phyloP scores from a whole-genome alignment of 2,329 filamentous ascomycete species.

The Rosellinia necatrix region DNA sequence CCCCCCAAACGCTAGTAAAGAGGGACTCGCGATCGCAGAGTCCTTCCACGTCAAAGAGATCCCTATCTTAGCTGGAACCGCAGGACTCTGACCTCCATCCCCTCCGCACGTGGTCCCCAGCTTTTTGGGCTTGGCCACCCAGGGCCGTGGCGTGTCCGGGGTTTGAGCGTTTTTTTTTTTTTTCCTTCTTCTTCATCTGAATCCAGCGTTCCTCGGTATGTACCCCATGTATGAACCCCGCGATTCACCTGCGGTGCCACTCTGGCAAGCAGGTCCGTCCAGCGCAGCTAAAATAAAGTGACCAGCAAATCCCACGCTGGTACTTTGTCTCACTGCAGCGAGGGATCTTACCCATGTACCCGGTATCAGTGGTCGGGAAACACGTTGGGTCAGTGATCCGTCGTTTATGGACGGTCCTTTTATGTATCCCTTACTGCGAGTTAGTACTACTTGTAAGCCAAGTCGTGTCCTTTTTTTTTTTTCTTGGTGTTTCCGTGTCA shows the following conservation, averaged over 20 bases:
- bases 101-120: constrained; percentile 9
- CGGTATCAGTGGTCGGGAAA: background rate
- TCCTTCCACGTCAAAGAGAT: constrained; percentile 30
- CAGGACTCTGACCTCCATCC: constrained; percentile 7
- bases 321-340: background rate
- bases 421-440: too few relatives aligned
- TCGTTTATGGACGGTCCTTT: too few relatives aligned
- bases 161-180: constrained; percentile 11
- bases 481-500: too few relatives aligned
- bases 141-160: constrained; percentile 14
- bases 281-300: background rate
- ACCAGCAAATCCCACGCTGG: background rate
- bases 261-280: background rate
- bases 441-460: too few relatives aligned
- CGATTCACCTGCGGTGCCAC: constrained; percentile 2
- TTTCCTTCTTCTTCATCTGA: background rate
- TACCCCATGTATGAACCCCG: background rate
- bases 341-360: background rate
- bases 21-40: constrained; percentile 35
- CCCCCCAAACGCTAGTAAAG: background rate
- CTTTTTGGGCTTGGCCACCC: background rate
- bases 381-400: background rate
- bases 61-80: constrained; percentile 24
- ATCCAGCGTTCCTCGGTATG: background rate
- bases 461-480: too few relatives aligned